These are phyloP conservation scores for Anisogramma anomala DNA, from an alignment of 2,329 filamentous ascomycete species.

Conservation along the genomic window DNA sequence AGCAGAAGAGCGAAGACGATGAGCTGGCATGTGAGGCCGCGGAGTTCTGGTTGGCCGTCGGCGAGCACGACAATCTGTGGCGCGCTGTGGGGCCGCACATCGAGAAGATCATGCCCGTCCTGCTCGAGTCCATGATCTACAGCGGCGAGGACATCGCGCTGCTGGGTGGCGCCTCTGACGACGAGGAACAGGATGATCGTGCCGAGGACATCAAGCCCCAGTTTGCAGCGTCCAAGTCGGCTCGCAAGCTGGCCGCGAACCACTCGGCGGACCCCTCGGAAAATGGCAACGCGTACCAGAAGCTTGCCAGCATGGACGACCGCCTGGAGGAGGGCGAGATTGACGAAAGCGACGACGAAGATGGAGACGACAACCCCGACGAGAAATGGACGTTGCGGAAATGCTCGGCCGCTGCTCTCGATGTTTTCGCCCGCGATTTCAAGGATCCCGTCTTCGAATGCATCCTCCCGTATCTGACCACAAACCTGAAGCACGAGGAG, in stretches of 20 bases:
- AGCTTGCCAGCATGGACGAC: conserved; percentile 51
- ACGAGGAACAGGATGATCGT: conserved; percentile 84
- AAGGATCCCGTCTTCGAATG: conserved; percentile 77
- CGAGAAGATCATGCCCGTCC: conserved; percentile 73
- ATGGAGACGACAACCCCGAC: conserved; percentile 73
- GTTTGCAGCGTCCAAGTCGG: conserved; percentile 63
- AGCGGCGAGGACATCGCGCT: conserved; percentile 84
- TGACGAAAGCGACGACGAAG: conserved; percentile 58
- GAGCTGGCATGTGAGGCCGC: conserved; percentile 89
- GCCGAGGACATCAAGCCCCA: conserved; percentile 84
- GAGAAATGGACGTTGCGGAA: conserved; percentile 93
- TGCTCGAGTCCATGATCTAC: conserved; percentile 93
- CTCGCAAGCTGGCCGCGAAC: conserved; percentile 41
- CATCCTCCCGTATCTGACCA: conserved; percentile 83
- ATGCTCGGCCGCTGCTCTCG: conserved; percentile 88
- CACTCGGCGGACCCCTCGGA: conserved; percentile 39
- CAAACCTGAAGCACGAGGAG: conserved; percentile 75
- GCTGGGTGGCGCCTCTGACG: conserved; percentile 72
- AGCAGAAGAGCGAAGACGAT: conserved; percentile 79
- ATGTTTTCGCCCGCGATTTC: conserved; percentile 88
- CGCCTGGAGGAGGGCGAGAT: conserved; percentile 83
- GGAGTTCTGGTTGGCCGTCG: conserved; percentile 93
- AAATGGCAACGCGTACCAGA: conserved; percentile 44
- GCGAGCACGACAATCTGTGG: conserved; percentile 74
- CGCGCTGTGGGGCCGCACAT: conserved; percentile 66